Percentiles rank a stretch among this genome's conserved stretches.
Conservation (phyloP, 192 early-diverging fungal species). For the Borealophlyctis nickersoniae region DNA sequence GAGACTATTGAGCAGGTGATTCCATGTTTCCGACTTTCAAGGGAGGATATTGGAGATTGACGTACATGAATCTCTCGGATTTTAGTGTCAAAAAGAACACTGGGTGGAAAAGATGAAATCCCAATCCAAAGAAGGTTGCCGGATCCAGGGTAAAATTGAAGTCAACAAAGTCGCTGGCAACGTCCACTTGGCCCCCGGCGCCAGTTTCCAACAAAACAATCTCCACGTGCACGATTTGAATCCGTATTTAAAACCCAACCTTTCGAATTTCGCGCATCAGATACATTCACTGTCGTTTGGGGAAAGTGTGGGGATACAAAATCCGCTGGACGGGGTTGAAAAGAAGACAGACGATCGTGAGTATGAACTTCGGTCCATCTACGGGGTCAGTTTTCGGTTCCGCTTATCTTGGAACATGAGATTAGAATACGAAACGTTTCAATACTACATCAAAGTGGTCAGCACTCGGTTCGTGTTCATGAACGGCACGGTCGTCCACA, state of each 20-base stretch:
- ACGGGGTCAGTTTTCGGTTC: too few species aligned
- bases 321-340: conserved; percentile 64
- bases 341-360: conserved; percentile 53
- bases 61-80: conserved; percentile 17
- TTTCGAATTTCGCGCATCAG: conserved; percentile 78
- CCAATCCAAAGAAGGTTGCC: conserved; percentile 88
- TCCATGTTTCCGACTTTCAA: background rate
- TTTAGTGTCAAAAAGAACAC: conserved; percentile 85
- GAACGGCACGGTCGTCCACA: conserved; percentile 65
- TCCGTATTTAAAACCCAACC: conserved; percentile 48
- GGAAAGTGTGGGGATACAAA: conserved; percentile 45
- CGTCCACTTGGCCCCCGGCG: conserved; percentile 89
- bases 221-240: conserved; percentile 80
- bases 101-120: conserved; percentile 69
- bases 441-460: conserved; percentile 95
- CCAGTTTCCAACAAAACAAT: conserved; percentile 62
- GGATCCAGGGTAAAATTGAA: conserved; percentile 70
- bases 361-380: background rate
- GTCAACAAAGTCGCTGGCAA: conserved; percentile 94
- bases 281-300: conserved; percentile 86
- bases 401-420: too few species aligned
- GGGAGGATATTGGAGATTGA: background rate
- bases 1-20: conserved; percentile 78
- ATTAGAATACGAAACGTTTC: conserved; percentile 69
- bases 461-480: conserved; percentile 74